These are phyloP conservation scores for Arthrobotrys musiformis DNA, from an alignment of 2,329 filamentous ascomycete genomes.

Conservation along the genomic window DNA sequence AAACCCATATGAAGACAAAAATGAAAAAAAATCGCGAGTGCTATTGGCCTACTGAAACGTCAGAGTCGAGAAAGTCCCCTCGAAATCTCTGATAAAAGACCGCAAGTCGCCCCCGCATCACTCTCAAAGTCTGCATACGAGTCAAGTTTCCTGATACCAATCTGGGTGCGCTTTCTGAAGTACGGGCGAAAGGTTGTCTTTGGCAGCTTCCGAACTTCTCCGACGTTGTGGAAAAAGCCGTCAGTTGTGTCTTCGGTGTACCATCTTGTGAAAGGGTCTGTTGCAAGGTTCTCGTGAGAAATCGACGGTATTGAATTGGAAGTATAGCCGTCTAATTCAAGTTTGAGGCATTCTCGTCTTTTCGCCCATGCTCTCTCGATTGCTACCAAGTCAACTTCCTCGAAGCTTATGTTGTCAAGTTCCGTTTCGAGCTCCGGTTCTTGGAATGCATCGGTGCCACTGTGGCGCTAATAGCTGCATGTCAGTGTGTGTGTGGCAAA, in stretches of 20 bases:
- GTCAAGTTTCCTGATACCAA: neutral
- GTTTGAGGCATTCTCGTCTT: slow-evolving; percentile 12
- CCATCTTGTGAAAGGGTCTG: slow-evolving; percentile 19
- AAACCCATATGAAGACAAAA: neutral
- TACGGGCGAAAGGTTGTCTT: neutral
- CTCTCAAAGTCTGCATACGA: neutral
- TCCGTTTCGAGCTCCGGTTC: slow-evolving; percentile 14
- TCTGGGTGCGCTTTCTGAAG: neutral
- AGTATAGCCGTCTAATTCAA: slow-evolving; percentile 20
- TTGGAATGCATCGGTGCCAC: neutral
- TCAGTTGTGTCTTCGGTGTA: slow-evolving; percentile 23
- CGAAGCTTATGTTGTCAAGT: neutral
- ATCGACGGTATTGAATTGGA: neutral
- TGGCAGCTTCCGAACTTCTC: slow-evolving; percentile 6
- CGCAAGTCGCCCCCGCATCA: slow-evolving; percentile 29
- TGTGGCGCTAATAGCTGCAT: slow-evolving; percentile 16
- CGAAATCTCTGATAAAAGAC: slow-evolving; percentile 31
- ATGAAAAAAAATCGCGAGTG: neutral
- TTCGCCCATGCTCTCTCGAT: slow-evolving; percentile 40
- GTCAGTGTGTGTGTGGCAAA: slow-evolving; percentile 43
- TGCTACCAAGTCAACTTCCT: neutral
- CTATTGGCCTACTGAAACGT: neutral
- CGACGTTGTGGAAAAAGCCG: slow-evolving; percentile 34
- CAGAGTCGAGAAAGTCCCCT: slow-evolving; percentile 33
- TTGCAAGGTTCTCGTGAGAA: neutral